A percentile compares a stretch with the other conserved stretches of the same genome.
Conservation (phyloP, 2,329 filamentous ascomycete genomes). For the Xylariomycetidae sp. region DNA sequence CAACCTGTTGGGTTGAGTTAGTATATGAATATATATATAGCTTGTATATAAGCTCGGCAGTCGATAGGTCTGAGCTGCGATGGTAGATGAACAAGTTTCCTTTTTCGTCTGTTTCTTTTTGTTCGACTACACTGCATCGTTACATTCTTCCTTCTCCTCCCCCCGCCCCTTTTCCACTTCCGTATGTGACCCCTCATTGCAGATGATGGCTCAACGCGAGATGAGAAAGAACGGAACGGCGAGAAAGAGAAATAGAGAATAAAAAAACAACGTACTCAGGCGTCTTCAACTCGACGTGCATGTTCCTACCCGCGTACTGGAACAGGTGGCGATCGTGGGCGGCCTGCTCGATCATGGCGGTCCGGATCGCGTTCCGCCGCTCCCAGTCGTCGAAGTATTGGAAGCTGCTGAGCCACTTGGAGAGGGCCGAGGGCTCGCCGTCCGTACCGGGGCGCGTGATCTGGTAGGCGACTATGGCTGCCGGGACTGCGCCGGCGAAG, state of each 20-base stretch:
- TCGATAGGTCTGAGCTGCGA: too few species aligned
- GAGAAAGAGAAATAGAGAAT: conserved; percentile 1
- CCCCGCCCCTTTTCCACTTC: too few species aligned
- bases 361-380: conserved; percentile 48
- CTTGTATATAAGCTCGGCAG: too few species aligned
- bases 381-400: conserved; percentile 46
- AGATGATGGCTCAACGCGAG: background rate
- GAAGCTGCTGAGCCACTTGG: conserved; percentile 42
- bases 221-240: background rate
- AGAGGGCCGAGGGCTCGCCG: conserved; percentile 44
- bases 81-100: too few species aligned
- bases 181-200: too few species aligned
- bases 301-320: conserved; percentile 39
- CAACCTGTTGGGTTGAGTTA: conserved; percentile 31
- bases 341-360: conserved; percentile 49
- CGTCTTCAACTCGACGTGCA: conserved; percentile 47
- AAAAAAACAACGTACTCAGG: conserved; percentile 48
- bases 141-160: background rate
- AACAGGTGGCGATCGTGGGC: conserved; percentile 54
- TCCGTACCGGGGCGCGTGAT: conserved; percentile 43
- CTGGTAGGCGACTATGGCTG: conserved; percentile 41
- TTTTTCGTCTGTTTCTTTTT: background rate
- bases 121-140: too few species aligned
- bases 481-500: conserved; percentile 40
- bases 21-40: too few species aligned